Percentiles rank a stretch among this genome's conserved stretches.
These are phyloP conservation scores for Tuber calosporum DNA, from an alignment of 495 filamentous ascomycete genomes.

Conservation along the genomic window DNA sequence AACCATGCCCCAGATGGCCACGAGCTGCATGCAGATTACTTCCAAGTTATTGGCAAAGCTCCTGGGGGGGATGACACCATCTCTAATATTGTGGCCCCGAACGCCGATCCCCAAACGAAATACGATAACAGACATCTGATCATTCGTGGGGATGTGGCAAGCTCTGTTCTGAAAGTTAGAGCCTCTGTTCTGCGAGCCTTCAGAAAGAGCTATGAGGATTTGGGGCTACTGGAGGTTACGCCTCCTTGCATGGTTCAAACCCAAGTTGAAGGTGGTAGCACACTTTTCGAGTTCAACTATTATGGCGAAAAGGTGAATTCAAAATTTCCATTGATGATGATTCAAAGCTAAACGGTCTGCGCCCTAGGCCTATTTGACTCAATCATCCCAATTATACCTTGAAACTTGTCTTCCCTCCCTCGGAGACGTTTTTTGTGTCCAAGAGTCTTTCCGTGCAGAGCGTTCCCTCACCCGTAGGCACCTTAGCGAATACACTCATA, in stretches of 20 bases:
- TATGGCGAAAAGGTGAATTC: slow-evolving; percentile 63
- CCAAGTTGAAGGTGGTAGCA: slow-evolving; percentile 92
- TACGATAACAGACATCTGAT: slow-evolving; percentile 85
- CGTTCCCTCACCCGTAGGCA: slow-evolving; percentile 92
- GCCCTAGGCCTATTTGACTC: slow-evolving; percentile 70
- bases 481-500: slow-evolving; percentile 91
- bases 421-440: slow-evolving; percentile 93
- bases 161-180: slow-evolving; percentile 85
- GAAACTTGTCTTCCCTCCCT: slow-evolving; percentile 87
- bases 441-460: slow-evolving; percentile 97
- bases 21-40: slow-evolving; percentile 93
- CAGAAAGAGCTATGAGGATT: slow-evolving; percentile 68
- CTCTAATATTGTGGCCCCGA: slow-evolving; percentile 75
- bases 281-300: slow-evolving; percentile 89
- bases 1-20: slow-evolving; percentile 76
- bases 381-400: slow-evolving; percentile 96
- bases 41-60: slow-evolving; percentile 72
- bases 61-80: slow-evolving; percentile 88
- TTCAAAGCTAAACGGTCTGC: background rate
- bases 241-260: slow-evolving; percentile 98
- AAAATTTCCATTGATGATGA: background rate
- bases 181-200: slow-evolving; percentile 79
- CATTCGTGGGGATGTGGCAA: slow-evolving; percentile 79
- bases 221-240: slow-evolving; percentile 73
- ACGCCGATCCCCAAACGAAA: slow-evolving; percentile 74